These are phyloP conservation scores for Massariosphaeria phaeospora DNA, from an alignment of 495 filamentous ascomycete genomes.

Conservation along the genomic window DNA sequence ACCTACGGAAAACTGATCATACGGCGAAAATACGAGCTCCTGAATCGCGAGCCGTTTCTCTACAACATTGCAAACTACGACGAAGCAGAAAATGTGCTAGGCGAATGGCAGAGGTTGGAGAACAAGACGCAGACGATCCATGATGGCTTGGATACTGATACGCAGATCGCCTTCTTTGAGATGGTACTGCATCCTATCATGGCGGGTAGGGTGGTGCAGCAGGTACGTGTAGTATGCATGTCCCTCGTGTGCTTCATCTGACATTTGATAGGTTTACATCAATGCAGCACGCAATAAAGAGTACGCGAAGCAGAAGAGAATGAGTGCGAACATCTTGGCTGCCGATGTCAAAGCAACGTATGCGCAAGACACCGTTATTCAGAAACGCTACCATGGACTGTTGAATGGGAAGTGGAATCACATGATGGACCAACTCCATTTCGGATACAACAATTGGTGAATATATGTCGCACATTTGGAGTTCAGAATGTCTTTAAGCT, in stretches of 20 bases:
- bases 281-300: conserved; percentile 57
- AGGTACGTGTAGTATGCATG: too few relatives aligned
- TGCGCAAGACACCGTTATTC: conserved; percentile 48
- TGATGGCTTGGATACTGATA: conserved; percentile 41
- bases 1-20: conserved; percentile 24
- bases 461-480: background rate
- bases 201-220: conserved; percentile 57
- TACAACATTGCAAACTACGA: conserved; percentile 62
- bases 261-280: too few relatives aligned
- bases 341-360: conserved; percentile 55
- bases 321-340: conserved; percentile 57
- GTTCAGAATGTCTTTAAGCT: background rate
- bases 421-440: conserved; percentile 60
- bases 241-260: too few relatives aligned
- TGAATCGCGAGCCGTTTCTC: conserved; percentile 51
- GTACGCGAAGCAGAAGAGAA: conserved; percentile 59
- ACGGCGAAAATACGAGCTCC: conserved; percentile 22
- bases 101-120: conserved; percentile 55
- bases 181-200: conserved; percentile 63
- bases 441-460: conserved; percentile 42
- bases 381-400: conserved; percentile 54
- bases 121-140: conserved; percentile 51
- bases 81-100: conserved; percentile 62
- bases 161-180: conserved; percentile 61
- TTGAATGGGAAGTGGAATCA: conserved; percentile 68